These are phyloP conservation scores for Hymenoscyphus infarciens DNA, from an alignment of 2,329 filamentous ascomycete species.

Conservation along the genomic window DNA sequence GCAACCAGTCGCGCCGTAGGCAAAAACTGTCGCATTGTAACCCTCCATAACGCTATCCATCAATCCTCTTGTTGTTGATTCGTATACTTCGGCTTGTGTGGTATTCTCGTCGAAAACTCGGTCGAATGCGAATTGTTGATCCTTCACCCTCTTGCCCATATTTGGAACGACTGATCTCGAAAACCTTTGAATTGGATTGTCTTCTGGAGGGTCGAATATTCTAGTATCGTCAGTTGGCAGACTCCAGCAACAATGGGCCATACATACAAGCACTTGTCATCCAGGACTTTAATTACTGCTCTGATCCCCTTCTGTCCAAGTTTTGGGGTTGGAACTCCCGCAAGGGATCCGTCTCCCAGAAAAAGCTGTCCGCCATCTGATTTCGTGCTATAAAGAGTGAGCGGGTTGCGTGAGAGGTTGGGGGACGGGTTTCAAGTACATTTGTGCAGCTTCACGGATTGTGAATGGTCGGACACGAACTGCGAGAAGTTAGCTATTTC, in stretches of 20 bases:
- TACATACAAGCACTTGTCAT: constrained; percentile 90
- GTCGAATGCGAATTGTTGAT: constrained; percentile 97
- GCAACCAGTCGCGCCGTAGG: constrained; percentile 95
- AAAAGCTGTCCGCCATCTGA: constrained; percentile 84
- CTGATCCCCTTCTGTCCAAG: constrained; percentile 81
- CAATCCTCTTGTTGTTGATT: constrained; percentile 83
- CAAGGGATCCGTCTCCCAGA: constrained; percentile 93
- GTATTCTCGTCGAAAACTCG: constrained; percentile 95
- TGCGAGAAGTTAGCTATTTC: constrained; percentile 34
- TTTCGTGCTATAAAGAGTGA: constrained; percentile 39
- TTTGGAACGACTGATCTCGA: constrained; percentile 72
- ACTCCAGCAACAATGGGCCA: neutral
- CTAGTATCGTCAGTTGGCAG: constrained; percentile 45
- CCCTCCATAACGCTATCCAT: constrained; percentile 94
- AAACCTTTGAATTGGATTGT: constrained; percentile 86
- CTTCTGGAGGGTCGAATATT: constrained; percentile 95
- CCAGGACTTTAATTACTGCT: constrained; percentile 91
- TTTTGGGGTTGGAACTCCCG: constrained; percentile 80
- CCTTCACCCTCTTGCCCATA: constrained; percentile 87
- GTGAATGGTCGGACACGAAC: constrained; percentile 70
- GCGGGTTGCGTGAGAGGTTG: constrained; percentile 5
- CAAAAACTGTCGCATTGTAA: constrained; percentile 98
- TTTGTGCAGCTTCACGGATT: constrained; percentile 90
- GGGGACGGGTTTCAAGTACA: constrained; percentile 47
- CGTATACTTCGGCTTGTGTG: constrained; percentile 89